phyloP scores from a whole-genome alignment of 352 stramenopile genomes.

The Globisporangium middletonii region DNA sequence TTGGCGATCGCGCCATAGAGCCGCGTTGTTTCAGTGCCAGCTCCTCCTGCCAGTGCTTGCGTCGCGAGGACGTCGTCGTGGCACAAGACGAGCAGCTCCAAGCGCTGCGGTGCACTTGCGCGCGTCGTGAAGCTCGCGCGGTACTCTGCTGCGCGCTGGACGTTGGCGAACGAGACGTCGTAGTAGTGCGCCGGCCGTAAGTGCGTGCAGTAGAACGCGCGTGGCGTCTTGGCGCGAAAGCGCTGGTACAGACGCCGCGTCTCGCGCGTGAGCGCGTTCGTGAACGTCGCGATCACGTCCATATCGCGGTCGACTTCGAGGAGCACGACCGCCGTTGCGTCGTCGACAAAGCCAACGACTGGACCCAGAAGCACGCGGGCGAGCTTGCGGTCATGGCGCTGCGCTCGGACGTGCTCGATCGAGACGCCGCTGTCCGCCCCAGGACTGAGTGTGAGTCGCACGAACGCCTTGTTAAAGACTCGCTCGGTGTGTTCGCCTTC shows the following conservation, averaged over 20 bases:
- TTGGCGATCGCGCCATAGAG: constrained; percentile 30
- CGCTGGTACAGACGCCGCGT: constrained; percentile 39
- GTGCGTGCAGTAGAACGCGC: constrained; percentile 63
- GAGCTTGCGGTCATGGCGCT: constrained; percentile 11
- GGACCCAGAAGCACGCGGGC: constrained; percentile 50
- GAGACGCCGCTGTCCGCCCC: constrained; percentile 16
- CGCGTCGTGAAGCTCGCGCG: constrained; percentile 47
- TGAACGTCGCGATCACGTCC: constrained; percentile 46
- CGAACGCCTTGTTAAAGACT: constrained; percentile 8
- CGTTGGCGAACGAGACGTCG: constrained; percentile 34
- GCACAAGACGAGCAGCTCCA: constrained; percentile 35
- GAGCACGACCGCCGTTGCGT: constrained; percentile 44
- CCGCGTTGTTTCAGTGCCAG: not conserved
- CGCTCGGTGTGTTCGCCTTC: constrained; percentile 33
- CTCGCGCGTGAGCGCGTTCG: constrained; percentile 43
- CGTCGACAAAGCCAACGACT: constrained; percentile 67
- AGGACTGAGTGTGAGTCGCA: constrained; percentile 10
- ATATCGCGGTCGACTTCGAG: constrained; percentile 57
- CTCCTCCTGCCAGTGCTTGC: not conserved
- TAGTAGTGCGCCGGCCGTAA: constrained; percentile 56
- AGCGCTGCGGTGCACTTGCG: constrained; percentile 17
- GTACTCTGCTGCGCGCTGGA: constrained; percentile 31
- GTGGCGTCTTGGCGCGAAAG: constrained; percentile 33
- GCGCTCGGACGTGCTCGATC: constrained; percentile 13
- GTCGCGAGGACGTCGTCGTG: constrained; percentile 16